phyloP scores from a whole-genome alignment of 2,329 filamentous ascomycete species.

The Curvularia sp. region DNA sequence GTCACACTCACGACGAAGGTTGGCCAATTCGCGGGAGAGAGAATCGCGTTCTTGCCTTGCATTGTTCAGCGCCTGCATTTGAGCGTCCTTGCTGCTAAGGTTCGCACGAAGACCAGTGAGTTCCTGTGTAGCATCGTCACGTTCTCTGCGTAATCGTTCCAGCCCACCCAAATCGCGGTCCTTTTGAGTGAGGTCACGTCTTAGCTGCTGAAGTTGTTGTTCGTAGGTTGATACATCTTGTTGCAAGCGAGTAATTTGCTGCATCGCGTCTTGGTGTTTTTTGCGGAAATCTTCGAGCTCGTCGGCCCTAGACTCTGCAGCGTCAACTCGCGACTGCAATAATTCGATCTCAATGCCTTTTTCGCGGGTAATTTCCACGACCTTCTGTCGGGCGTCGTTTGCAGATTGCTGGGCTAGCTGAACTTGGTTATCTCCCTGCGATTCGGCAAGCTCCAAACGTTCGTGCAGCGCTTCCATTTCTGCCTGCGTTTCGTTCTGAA shows the following conservation, averaged over 20 bases:
- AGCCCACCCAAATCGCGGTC: constrained; percentile 42
- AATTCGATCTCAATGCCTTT: constrained; percentile 50
- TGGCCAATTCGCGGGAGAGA: constrained; percentile 37
- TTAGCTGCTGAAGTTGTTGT: constrained; percentile 43
- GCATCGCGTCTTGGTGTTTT: constrained; percentile 45
- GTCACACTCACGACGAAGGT: constrained; percentile 44
- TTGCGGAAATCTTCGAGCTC: constrained; percentile 47
- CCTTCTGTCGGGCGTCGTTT: constrained; percentile 48
- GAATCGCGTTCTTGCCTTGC: constrained; percentile 38
- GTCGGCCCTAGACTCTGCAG: constrained; percentile 44
- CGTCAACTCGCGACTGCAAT: constrained; percentile 46
- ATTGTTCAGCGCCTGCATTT: constrained; percentile 43
- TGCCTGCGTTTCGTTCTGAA: constrained; percentile 45
- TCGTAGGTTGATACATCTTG: constrained; percentile 40
- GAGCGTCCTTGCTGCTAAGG: constrained; percentile 38
- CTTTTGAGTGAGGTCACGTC: constrained; percentile 37
- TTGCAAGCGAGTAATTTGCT: constrained; percentile 44
- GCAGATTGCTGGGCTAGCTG: constrained; percentile 52
- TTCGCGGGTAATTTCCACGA: constrained; percentile 47
- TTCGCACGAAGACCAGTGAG: constrained; percentile 39
- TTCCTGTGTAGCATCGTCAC: constrained; percentile 45
- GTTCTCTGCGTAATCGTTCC: constrained; percentile 38
- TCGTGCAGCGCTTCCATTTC: constrained; percentile 52
- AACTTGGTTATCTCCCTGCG: constrained; percentile 50
- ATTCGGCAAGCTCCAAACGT: constrained; percentile 51